Evolutionary conservation across 2,329 filamentous ascomycete genomes (phyloP).

Genomic region (Pseudocercospora eumusae): DNA sequence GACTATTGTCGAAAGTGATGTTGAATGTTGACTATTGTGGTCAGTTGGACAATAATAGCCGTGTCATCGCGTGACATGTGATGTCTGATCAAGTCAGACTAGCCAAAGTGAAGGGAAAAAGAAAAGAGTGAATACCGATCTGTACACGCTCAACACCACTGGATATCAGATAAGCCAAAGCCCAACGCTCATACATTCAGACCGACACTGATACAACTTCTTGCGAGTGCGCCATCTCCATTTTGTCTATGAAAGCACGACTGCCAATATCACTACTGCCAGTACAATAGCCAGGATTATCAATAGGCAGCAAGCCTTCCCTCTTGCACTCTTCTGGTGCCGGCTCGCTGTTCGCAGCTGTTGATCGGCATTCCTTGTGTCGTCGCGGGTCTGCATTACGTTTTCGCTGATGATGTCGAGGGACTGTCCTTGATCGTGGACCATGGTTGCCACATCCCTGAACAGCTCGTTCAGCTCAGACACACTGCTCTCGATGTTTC

Average conservation of each 20-base stretch:
- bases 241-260: conserved; percentile 65
- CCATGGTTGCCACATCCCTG: conserved; percentile 96
- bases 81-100: not conserved
- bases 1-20: not conserved
- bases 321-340: conserved; percentile 93
- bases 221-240: not conserved
- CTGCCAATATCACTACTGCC: conserved; percentile 84
- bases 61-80: not conserved
- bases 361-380: conserved; percentile 80
- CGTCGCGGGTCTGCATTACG: conserved; percentile 76
- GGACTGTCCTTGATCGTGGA: conserved; percentile 87
- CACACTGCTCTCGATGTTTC: conserved; percentile 95
- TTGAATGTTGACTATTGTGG: not conserved
- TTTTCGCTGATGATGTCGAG: conserved; percentile 87
- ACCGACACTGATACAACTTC: conserved; percentile 1
- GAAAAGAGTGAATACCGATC: not conserved
- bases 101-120: not conserved
- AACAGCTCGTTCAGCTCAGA: conserved; percentile 96
- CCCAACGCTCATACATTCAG: not conserved
- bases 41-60: conserved; percentile 1
- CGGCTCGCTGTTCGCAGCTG: conserved; percentile 83
- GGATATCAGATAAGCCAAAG: conserved; percentile 1
- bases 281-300: conserved; percentile 86
- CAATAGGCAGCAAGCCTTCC: conserved; percentile 90
- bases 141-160: conserved; percentile 6